Conservation (phyloP, 129 eudicot genomes). For the Artemisia tridentata region DNA sequence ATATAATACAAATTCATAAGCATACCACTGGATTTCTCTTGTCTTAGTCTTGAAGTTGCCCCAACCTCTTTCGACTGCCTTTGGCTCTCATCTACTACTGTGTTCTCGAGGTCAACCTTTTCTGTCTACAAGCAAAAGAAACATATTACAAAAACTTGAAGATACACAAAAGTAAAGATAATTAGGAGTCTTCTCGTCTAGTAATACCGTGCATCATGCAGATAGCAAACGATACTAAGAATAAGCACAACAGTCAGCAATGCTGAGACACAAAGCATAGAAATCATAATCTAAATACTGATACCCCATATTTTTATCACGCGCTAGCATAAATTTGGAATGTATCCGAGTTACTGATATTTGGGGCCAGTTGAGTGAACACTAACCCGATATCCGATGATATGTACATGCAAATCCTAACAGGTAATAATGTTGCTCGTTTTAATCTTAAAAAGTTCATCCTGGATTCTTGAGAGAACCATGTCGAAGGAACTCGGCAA, state of each 20-base stretch:
- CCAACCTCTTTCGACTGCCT: conserved; percentile 67
- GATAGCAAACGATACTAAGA: background rate
- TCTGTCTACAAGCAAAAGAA: conserved; percentile 69
- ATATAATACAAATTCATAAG: background rate
- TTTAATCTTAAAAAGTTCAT: too few species aligned
- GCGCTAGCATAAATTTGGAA: background rate
- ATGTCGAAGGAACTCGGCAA: too few species aligned
- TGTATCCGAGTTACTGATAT: background rate
- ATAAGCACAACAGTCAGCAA: background rate
- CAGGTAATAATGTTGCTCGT: too few species aligned
- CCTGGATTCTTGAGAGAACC: too few species aligned
- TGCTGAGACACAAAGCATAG: background rate
- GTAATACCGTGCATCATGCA: conserved; percentile 16
- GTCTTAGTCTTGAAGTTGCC: conserved; percentile 52
- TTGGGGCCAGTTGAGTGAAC: background rate
- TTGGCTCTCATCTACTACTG: conserved; percentile 97
- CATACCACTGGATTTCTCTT: conserved; percentile 81
- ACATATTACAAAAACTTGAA: conserved; percentile 19
- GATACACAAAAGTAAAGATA: conserved; percentile 4
- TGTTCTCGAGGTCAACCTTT: conserved; percentile 96
- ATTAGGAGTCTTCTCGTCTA: conserved; percentile 5
- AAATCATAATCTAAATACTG: background rate
- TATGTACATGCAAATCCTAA: too few species aligned
- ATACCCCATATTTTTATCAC: background rate
- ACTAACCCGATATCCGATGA: too few species aligned